Percentiles rank a stretch among this genome's conserved stretches.
Evolutionary conservation across 2,329 filamentous ascomycete species (phyloP).

Genomic region (Daldinia eschscholtzii): DNA sequence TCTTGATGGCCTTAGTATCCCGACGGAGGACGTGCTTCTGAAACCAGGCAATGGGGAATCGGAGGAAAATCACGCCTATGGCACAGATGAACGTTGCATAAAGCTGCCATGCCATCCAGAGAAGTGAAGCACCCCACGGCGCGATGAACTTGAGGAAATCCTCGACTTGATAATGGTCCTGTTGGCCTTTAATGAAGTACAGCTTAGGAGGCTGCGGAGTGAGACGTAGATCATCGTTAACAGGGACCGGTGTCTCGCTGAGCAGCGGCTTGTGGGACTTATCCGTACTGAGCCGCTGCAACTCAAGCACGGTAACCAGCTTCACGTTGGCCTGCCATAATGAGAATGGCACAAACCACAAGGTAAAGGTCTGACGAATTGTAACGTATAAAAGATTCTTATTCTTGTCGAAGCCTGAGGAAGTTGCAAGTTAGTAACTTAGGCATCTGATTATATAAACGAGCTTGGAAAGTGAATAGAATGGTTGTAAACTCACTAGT

Average conservation of each 20-base stretch:
- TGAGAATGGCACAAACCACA: constrained; percentile 80
- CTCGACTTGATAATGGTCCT: constrained; percentile 84
- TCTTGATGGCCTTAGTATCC: constrained; percentile 29
- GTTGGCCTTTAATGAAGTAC: constrained; percentile 81
- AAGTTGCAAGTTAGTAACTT: neutral
- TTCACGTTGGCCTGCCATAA: constrained; percentile 73
- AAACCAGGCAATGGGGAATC: constrained; percentile 20
- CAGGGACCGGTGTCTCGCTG: constrained; percentile 23
- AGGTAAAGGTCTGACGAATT: constrained; percentile 79
- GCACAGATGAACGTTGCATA: constrained; percentile 75
- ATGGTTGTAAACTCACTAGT: constrained; percentile 56
- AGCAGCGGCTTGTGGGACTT: constrained; percentile 40
- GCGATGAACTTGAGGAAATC: constrained; percentile 81
- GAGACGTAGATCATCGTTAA: constrained; percentile 48
- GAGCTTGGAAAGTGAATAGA: neutral
- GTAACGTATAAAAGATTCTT: constrained; percentile 78
- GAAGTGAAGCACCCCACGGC: constrained; percentile 67
- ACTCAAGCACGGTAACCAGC: constrained; percentile 75
- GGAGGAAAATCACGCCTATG: constrained; percentile 61
- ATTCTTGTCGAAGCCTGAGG: constrained; percentile 74
- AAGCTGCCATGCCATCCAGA: constrained; percentile 71
- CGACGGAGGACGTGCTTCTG: constrained; percentile 24
- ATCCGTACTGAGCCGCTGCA: constrained; percentile 61
- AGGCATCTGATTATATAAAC: neutral
- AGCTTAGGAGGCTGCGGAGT: constrained; percentile 50